A percentile compares a stretch with the other conserved stretches of the same genome.
Evolutionary conservation across 176 grass and related monocot genomes (phyloP).

Genomic region (Triticum monococcum): DNA sequence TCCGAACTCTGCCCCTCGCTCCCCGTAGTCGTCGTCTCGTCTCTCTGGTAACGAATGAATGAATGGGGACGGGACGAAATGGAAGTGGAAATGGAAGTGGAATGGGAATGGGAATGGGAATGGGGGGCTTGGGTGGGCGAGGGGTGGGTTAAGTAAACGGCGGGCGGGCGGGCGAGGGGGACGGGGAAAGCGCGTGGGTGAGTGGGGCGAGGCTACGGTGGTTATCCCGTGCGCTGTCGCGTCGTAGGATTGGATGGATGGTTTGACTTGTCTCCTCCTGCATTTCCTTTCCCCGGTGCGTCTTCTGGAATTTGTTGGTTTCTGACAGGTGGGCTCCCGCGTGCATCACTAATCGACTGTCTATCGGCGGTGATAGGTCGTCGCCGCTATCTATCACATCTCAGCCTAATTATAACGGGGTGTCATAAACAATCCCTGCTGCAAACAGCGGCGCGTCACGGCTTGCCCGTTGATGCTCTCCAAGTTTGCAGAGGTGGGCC

Average conservation of each 20-base stretch:
- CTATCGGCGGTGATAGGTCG: not conserved
- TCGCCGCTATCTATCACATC: not conserved
- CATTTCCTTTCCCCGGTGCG: too few species aligned
- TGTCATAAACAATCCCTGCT: not conserved
- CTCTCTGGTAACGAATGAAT: not conserved
- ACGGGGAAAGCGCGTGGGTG: conserved; percentile 23
- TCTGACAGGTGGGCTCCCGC: not conserved
- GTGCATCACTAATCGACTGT: not conserved
- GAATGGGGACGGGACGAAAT: not conserved
- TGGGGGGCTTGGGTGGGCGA: not conserved
- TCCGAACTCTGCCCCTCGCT: not conserved
- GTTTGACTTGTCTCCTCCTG: conserved; percentile 25
- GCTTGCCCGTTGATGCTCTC: not conserved
- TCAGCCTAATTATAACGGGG: not conserved
- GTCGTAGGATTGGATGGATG: conserved; percentile 43
- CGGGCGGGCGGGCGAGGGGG: not conserved
- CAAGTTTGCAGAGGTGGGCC: not conserved
- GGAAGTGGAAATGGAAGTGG: not conserved
- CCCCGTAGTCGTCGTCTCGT: not conserved
- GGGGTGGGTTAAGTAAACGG: conserved; percentile 39
- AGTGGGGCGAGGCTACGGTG: not conserved
- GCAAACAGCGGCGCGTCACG: too few species aligned
- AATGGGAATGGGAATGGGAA: not conserved
- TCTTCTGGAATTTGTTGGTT: not conserved
- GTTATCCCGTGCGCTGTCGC: conserved; percentile 40